Base-by-base conservation (phyloP, 345 rosid genomes). In the Schrenkiella parvula region DNA sequence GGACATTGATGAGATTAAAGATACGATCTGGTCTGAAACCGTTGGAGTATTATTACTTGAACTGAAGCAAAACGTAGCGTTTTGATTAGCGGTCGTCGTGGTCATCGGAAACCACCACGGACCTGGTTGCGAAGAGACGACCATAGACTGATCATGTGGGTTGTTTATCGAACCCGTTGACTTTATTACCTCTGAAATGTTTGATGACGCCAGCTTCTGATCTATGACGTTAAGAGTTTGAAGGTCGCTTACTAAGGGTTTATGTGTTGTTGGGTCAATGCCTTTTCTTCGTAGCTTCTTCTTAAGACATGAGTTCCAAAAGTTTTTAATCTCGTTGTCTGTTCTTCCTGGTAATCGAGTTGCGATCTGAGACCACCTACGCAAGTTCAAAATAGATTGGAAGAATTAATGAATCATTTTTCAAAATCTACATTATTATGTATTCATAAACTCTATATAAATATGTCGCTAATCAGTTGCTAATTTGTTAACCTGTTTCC, bases 311-410 rank as follows among this genome's bases (percentile, higher is more conserved):
- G 92, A 85, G 76, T 87, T 87, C 92, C 92, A 87, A 17, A 82
- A 73, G 74, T 87, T 87, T 47, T 87, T 87, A 26, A 87, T 85
- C 80, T 87, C 89, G 66, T 87, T 85, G 56, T 87, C 88, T 5
- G 91, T 87, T 72, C 89, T 75, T 65, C 91, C 91, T 0, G 87
- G 87, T 48, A 87, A 59, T 22, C 83, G 72, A 17, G 86, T 77
- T 19, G 92, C 92, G 41, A 87, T 87, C 73, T 85, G 86, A 67
- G 89, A 87, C 91, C 91, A 87, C 69, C 91, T 87, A 72, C 44
- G 63, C 5, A 70, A 11, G n/a, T 63, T 47, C 19, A 34, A 62
- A 11, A 68, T 17, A 6, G 9, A 52, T 10, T 8, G 14, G 8
- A 34, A 8, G 12, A 32, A 17, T 3, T 12, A 59, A 21, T 3